A percentile compares a stretch with the other conserved stretches of the same genome.
Conservation (phyloP, 2,329 filamentous ascomycete genomes). For the Xylaria sp. region DNA sequence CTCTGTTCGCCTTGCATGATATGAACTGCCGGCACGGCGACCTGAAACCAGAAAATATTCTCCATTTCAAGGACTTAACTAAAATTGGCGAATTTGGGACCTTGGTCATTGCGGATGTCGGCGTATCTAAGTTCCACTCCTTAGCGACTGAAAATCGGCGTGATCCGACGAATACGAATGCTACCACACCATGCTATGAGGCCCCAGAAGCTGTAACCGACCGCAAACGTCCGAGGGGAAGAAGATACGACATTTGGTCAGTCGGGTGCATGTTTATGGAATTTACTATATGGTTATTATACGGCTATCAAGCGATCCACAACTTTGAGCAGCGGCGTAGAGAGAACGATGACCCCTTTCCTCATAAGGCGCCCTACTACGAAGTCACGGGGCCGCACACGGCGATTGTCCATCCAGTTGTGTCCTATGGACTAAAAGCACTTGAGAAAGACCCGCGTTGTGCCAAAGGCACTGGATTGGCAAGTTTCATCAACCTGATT, state of each 20-base stretch:
- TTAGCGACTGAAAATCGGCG: conserved; percentile 10
- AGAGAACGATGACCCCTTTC: background rate
- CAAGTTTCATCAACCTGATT: conserved; percentile 20
- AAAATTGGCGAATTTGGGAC: background rate
- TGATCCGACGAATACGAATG: conserved; percentile 7
- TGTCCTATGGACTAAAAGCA: background rate
- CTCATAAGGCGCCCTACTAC: conserved; percentile 15
- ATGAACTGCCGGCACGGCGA: conserved; percentile 26
- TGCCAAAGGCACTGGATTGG: conserved; percentile 4
- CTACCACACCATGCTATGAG: conserved; percentile 27
- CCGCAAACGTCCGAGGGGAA: background rate
- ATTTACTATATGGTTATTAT: conserved; percentile 27
- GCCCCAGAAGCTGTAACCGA: conserved; percentile 23
- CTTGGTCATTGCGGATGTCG: conserved; percentile 27
- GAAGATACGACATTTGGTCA: conserved; percentile 34
- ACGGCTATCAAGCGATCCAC: conserved; percentile 16
- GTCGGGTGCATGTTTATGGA: conserved; percentile 30
- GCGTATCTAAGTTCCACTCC: conserved; percentile 22
- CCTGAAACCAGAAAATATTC: conserved; percentile 32
- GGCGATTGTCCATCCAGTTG: conserved; percentile 6
- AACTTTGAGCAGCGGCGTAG: conserved; percentile 7
- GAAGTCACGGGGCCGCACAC: background rate
- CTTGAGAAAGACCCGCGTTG: conserved; percentile 19
- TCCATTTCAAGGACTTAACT: conserved; percentile 10
- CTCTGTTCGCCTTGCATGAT: conserved; percentile 12